Evolutionary conservation across 306 rosid species (phyloP).

Genomic region (Vicia villosa): DNA sequence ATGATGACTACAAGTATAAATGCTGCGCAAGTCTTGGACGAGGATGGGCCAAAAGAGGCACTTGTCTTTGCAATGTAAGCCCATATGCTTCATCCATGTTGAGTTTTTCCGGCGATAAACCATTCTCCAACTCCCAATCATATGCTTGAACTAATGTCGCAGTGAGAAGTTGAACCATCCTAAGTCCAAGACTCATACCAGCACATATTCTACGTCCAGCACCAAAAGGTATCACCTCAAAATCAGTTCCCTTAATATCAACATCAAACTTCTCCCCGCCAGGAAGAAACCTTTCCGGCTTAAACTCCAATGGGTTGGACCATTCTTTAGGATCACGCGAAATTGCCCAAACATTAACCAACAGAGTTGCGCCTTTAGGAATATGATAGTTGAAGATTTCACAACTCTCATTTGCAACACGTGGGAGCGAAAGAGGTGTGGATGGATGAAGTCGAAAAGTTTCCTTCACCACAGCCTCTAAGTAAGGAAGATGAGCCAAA

Average conservation of each 20-base stretch:
- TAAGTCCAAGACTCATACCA: constrained; percentile 65
- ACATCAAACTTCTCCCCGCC: constrained; percentile 65
- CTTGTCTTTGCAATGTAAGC: constrained; percentile 65
- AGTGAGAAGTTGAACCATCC: constrained; percentile 57
- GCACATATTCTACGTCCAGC: constrained; percentile 84
- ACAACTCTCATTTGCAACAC: constrained; percentile 53
- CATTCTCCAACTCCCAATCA: constrained; percentile 59
- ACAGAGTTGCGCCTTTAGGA: constrained; percentile 70
- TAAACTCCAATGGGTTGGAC: constrained; percentile 57
- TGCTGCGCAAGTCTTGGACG: constrained; percentile 48
- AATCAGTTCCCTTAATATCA: constrained; percentile 67
- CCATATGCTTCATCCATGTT: constrained; percentile 86
- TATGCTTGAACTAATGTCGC: constrained; percentile 61
- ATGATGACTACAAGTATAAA: constrained; percentile 34
- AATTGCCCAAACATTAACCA: constrained; percentile 85
- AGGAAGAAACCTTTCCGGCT: constrained; percentile 67
- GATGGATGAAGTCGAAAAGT: constrained; percentile 83
- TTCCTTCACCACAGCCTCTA: constrained; percentile 83
- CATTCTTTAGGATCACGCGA: constrained; percentile 69
- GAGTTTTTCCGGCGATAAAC: constrained; percentile 44
- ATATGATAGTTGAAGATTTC: constrained; percentile 62
- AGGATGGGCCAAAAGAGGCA: constrained; percentile 54
- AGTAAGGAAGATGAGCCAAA: constrained; percentile 53
- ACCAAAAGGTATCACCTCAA: constrained; percentile 80
- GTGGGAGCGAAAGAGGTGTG: constrained; percentile 84